A percentile compares a stretch with the other conserved stretches of the same genome.
Conservation (phyloP, 805 yeast genomes). For the Yarrowia phangngaensis region DNA sequence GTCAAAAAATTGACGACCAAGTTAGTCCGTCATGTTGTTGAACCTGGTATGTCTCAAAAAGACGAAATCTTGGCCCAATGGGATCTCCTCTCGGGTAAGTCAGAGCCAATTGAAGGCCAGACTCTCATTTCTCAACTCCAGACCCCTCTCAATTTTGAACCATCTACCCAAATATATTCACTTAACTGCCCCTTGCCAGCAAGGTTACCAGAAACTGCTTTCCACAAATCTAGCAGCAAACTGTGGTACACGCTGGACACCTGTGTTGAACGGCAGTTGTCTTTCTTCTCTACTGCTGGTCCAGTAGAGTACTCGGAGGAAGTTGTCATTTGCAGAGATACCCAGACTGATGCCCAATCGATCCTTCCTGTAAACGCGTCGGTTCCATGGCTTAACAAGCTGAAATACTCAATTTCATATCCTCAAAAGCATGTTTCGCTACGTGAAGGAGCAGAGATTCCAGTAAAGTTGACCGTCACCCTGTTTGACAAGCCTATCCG, state of each 20-base stretch:
- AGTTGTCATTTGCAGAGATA: slow-evolving; percentile 11
- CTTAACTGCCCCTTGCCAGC: slow-evolving; percentile 19
- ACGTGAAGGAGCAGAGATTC: slow-evolving; percentile 17
- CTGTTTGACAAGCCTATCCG: slow-evolving; percentile 23
- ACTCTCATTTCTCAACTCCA: slow-evolving; percentile 3
- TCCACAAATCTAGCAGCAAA: slow-evolving; percentile 5
- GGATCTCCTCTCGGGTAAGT: slow-evolving; percentile 9
- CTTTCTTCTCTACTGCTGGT: slow-evolving; percentile 10
- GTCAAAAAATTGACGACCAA: slow-evolving; percentile 16
- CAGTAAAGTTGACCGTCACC: slow-evolving; percentile 5
- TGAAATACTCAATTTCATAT: slow-evolving; percentile 15
- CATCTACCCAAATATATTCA: slow-evolving; percentile 3
- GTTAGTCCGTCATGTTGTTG: slow-evolving; percentile 1
- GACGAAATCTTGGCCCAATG: slow-evolving; percentile 17
- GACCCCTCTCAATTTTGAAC: slow-evolving; percentile 5
- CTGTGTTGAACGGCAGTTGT: slow-evolving; percentile 1
- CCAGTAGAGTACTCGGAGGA: slow-evolving; percentile 17
- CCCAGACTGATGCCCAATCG: slow-evolving; percentile 17
- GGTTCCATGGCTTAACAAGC: slow-evolving; percentile 20
- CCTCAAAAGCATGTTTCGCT: slow-evolving; percentile 16
- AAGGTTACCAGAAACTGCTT: slow-evolving; percentile 18
- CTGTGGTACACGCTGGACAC: slow-evolving; percentile 22
- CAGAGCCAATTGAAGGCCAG: slow-evolving; percentile 8
- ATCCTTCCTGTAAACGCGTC: slow-evolving; percentile 17
- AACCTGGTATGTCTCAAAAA: slow-evolving; percentile 3